Percentiles rank a stretch among this genome's conserved stretches.
Evolutionary conservation across 164 flowering plant genomes (phyloP).

Genomic region (Dillenia turbinata): DNA sequence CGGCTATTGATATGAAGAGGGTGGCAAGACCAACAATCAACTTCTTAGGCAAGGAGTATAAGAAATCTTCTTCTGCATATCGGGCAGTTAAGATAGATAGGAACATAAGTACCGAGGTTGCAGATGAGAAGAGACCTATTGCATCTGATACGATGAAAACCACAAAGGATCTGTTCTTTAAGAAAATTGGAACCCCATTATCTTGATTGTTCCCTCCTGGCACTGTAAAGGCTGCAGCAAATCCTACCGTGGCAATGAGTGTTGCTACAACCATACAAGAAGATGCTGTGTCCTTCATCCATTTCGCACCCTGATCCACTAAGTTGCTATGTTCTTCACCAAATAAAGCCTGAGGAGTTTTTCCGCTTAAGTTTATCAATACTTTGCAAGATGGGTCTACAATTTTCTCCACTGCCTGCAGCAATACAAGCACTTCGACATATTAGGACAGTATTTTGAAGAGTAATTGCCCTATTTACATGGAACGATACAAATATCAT

Average conservation of each 20-base stretch:
- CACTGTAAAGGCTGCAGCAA: slow-evolving; percentile 12
- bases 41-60: slow-evolving; percentile 8
- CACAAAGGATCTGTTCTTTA: background rate
- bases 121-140: slow-evolving; percentile 9
- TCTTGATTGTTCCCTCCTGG: slow-evolving; percentile 15
- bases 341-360: slow-evolving; percentile 6
- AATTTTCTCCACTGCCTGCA: slow-evolving; percentile 24
- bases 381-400: slow-evolving; percentile 13
- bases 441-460: background rate
- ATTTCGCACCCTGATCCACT: slow-evolving; percentile 10
- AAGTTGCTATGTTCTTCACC: slow-evolving; percentile 10
- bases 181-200: background rate
- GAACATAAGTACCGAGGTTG: slow-evolving; percentile 13
- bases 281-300: slow-evolving; percentile 13
- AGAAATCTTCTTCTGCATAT: slow-evolving; percentile 13
- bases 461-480: no score
- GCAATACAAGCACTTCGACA: no score
- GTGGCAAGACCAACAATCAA: slow-evolving; percentile 11
- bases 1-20: slow-evolving; percentile 16
- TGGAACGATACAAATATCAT: no score
- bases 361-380: background rate
- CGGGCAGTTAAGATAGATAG: slow-evolving; percentile 12
- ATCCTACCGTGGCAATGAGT: slow-evolving; percentile 14
- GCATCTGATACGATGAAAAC: slow-evolving; percentile 11
- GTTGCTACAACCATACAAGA: slow-evolving; percentile 11